phyloP scores from a whole-genome alignment of 2,329 filamentous ascomycete genomes.

The Torrubiellomyces zombiae region DNA sequence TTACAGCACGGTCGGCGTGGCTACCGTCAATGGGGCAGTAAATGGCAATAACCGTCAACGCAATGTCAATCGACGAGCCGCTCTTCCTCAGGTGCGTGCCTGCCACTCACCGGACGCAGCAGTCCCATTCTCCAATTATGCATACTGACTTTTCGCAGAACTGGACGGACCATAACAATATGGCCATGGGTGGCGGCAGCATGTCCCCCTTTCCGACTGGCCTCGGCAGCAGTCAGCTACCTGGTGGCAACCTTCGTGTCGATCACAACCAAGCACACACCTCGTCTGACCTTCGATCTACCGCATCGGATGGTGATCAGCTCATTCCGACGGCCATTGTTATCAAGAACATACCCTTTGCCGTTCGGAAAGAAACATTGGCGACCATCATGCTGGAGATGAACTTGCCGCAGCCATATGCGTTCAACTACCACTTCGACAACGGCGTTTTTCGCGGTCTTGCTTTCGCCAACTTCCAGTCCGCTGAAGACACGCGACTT shows the following conservation, averaged over 20 bases:
- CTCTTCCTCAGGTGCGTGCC: constrained; percentile 55
- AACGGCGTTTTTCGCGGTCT: constrained; percentile 92
- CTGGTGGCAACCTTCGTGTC: constrained; percentile 26
- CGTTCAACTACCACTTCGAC: constrained; percentile 99
- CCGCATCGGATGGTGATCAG: constrained; percentile 51
- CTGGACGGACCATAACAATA: constrained; percentile 31
- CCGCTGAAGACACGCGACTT: constrained; percentile 76
- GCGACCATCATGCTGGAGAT: constrained; percentile 88
- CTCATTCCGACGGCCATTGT: constrained; percentile 96
- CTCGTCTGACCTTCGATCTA: constrained; percentile 25
- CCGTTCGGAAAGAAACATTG: constrained; percentile 90
- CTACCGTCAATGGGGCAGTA: constrained; percentile 44
- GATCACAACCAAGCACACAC: constrained; percentile 23
- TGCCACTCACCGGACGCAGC: background rate
- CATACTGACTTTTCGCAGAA: constrained; percentile 17
- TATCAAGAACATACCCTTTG: constrained; percentile 98
- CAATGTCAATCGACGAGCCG: constrained; percentile 36
- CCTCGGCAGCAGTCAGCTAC: constrained; percentile 19
- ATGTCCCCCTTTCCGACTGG: constrained; percentile 18
- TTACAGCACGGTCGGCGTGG: constrained; percentile 50
- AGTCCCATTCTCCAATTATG: background rate
- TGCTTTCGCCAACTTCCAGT: constrained; percentile 97
- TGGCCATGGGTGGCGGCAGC: constrained; percentile 23
- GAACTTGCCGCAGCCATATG: constrained; percentile 85
- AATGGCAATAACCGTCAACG: constrained; percentile 44